Evolutionary conservation across 140 eudicot genomes (phyloP).

Genomic region (Anethum foeniculum): DNA sequence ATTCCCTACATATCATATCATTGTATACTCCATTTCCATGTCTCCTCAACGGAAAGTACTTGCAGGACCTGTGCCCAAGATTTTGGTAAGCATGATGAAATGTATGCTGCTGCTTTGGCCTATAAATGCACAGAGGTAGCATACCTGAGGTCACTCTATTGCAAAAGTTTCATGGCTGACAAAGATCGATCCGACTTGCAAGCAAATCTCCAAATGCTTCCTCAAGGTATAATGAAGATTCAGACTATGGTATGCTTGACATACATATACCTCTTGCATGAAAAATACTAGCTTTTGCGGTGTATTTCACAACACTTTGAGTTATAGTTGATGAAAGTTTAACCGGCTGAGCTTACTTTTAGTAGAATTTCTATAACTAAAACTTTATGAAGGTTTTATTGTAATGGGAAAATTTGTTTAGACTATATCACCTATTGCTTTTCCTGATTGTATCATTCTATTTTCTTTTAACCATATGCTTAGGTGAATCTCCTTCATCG

Average conservation of each 20-base stretch:
- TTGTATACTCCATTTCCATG: not conserved
- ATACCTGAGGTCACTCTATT: slow-evolving; percentile 66
- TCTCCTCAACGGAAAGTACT: slow-evolving; percentile 16
- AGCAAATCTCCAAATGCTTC: slow-evolving; percentile 45
- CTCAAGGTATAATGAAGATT: slow-evolving; percentile 46
- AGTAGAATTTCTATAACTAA: not conserved
- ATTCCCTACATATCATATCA: not conserved
- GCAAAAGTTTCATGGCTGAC: slow-evolving; percentile 34
- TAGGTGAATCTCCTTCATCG: slow-evolving; percentile 56
- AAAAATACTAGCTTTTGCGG: not conserved
- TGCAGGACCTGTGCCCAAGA: slow-evolving; percentile 76
- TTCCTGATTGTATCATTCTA: not conserved
- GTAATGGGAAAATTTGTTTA: not conserved
- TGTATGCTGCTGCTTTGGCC: slow-evolving; percentile 76
- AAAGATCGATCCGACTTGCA: slow-evolving; percentile 58
- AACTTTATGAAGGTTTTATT: not conserved
- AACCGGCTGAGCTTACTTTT: not conserved
- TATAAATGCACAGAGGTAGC: slow-evolving; percentile 96
- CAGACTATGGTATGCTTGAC: not conserved
- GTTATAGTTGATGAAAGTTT: not conserved
- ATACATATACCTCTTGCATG: not conserved
- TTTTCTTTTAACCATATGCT: slow-evolving; percentile 41
- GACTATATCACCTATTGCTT: not conserved
- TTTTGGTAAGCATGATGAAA: slow-evolving; percentile 55
- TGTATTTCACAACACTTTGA: not conserved